Conservation (phyloP, 176 grass and related monocot species). For the Aechmea fasciata region DNA sequence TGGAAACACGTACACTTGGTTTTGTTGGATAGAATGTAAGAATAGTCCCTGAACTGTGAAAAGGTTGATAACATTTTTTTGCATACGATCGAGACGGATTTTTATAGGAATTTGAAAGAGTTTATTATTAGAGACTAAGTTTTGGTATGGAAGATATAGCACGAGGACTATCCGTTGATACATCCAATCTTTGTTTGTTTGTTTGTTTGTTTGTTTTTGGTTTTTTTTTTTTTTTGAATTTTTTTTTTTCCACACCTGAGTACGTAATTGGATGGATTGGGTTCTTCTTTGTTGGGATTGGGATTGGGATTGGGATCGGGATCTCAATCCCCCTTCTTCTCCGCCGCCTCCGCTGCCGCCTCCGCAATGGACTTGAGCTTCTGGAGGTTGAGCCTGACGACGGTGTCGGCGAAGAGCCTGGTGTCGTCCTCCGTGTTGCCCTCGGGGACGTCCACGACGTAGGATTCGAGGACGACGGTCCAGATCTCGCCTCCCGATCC, state of each 20-base stretch:
- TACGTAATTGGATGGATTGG: background rate
- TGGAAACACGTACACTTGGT: too few species aligned
- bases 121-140: too few species aligned
- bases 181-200: too few species aligned
- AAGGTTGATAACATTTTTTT: too few species aligned
- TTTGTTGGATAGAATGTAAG: too few species aligned
- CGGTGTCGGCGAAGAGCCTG: constrained; percentile 90
- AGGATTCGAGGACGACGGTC: constrained; percentile 87
- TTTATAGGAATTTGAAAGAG: too few species aligned
- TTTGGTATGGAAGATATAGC: too few species aligned
- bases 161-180: too few species aligned
- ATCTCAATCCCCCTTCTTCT: constrained; percentile 10
- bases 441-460: constrained; percentile 78
- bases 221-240: background rate
- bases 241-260: background rate
- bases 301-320: too few species aligned
- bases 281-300: too few species aligned
- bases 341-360: constrained; percentile 29
- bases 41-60: too few species aligned
- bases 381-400: constrained; percentile 96
- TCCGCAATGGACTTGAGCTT: constrained; percentile 90
- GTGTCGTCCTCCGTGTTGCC: constrained; percentile 92
- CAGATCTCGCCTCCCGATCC: constrained; percentile 41
- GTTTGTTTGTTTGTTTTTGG: background rate
- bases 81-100: too few species aligned